Percentiles rank a stretch among this genome's conserved stretches.
These are phyloP conservation scores for Nadsonia fulvescens DNA, from an alignment of 805 yeast genomes.

Conservation along the genomic window DNA sequence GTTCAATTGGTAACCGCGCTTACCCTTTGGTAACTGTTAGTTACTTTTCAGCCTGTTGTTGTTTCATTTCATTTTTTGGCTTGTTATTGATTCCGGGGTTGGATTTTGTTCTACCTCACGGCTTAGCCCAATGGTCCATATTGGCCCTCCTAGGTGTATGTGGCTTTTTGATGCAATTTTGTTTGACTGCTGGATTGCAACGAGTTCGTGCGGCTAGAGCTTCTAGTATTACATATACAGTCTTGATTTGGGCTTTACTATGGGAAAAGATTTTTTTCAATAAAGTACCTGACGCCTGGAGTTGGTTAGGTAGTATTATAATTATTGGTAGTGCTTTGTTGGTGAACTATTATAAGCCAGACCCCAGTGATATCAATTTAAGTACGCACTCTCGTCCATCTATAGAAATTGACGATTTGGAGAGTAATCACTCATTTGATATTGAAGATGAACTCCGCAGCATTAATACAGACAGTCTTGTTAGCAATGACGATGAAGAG, in stretches of 20 bases:
- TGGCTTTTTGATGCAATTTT: conserved; percentile 71
- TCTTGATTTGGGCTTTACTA: conserved; percentile 57
- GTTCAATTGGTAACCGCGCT: conserved; percentile 60
- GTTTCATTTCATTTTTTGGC: conserved; percentile 34
- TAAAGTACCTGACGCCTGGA: conserved; percentile 52
- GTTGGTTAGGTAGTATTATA: conserved; percentile 49
- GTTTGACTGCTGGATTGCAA: conserved; percentile 68
- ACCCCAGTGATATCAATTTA: no score
- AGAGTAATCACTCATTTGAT: no score
- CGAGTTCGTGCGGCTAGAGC: conserved; percentile 65
- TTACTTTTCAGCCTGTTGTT: conserved; percentile 48
- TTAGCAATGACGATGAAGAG: no score
- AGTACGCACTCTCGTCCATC: no score
- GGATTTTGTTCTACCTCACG: conserved; percentile 41
- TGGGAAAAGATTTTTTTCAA: conserved; percentile 61
- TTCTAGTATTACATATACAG: conserved; percentile 56
- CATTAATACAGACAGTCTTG: no score
- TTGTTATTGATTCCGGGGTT: conserved; percentile 40
- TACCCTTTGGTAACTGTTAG: conserved; percentile 71
- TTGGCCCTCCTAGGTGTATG: conserved; percentile 46
- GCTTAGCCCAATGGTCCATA: conserved; percentile 46
- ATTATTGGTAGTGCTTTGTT: conserved; percentile 48
- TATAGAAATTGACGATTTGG: no score
- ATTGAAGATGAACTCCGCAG: no score
- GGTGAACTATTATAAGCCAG: no score